These are phyloP conservation scores for Gremmenia infestans DNA, from an alignment of 2,329 filamentous ascomycete genomes.

Conservation along the genomic window DNA sequence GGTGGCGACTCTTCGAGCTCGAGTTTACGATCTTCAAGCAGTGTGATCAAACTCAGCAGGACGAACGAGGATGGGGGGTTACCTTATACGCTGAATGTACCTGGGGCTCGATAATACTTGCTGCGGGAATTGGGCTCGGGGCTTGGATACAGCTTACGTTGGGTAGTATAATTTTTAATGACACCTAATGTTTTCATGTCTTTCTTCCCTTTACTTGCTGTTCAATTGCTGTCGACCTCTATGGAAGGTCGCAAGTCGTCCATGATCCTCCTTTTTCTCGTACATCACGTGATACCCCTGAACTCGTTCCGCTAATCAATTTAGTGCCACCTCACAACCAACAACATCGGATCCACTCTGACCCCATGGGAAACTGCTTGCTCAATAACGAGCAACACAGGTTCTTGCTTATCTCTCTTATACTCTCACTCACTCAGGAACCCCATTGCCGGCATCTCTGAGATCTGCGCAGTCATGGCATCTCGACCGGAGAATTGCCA, in stretches of 20 bases:
- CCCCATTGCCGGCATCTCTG: neutral
- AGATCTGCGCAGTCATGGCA: neutral
- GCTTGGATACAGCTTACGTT: constrained; percentile 1
- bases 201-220: neutral
- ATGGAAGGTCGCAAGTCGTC: neutral
- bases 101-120: constrained; percentile 11
- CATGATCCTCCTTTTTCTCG: neutral
- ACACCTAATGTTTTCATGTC: constrained; percentile 15
- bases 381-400: neutral
- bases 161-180: constrained; percentile 16
- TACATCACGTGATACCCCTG: neutral
- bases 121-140: constrained; percentile 6
- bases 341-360: neutral
- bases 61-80: constrained; percentile 20
- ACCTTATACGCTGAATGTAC: constrained; percentile 27
- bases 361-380: neutral
- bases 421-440: neutral
- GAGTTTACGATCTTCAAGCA: constrained; percentile 25
- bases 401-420: neutral
- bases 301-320: neutral
- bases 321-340: neutral
- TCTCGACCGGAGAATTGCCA: neutral
- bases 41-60: constrained; percentile 27
- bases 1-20: constrained; percentile 18
- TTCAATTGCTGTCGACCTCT: neutral